These are phyloP conservation scores for Neocatenulostroma microsporum DNA, from an alignment of 2,329 filamentous ascomycete species.

Conservation along the genomic window DNA sequence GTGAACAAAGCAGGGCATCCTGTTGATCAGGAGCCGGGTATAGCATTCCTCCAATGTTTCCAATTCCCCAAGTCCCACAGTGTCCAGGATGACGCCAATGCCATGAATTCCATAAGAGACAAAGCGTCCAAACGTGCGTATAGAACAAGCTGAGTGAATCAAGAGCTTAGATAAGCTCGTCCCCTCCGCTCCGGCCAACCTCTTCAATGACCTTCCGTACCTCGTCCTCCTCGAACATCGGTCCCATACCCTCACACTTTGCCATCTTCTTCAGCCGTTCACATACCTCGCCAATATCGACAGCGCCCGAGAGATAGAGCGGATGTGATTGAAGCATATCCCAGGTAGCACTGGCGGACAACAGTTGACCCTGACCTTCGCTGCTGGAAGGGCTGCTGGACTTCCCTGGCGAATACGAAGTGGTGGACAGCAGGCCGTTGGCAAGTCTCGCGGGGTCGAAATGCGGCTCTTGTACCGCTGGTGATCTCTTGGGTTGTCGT, in stretches of 20 bases:
- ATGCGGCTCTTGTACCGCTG: slow-evolving; percentile 10
- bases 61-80: too few relatives aligned
- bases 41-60: too few relatives aligned
- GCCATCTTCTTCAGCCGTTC: slow-evolving; percentile 67
- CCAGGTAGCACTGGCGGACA: slow-evolving; percentile 76
- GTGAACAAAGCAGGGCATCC: too few relatives aligned
- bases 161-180: slow-evolving; percentile 59
- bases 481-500: slow-evolving; percentile 11
- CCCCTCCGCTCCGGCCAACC: slow-evolving; percentile 67
- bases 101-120: too few relatives aligned
- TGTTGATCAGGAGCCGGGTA: too few relatives aligned
- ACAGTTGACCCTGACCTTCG: slow-evolving; percentile 62
- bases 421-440: slow-evolving; percentile 16
- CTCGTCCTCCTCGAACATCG: slow-evolving; percentile 73
- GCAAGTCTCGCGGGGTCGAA: slow-evolving; percentile 14
- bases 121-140: too few relatives aligned
- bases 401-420: slow-evolving; percentile 11
- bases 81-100: too few relatives aligned
- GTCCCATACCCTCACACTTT: slow-evolving; percentile 75
- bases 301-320: slow-evolving; percentile 64
- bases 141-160: too few relatives aligned
- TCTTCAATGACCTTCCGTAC: slow-evolving; percentile 69
- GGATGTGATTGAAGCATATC: slow-evolving; percentile 78
- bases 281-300: slow-evolving; percentile 75
- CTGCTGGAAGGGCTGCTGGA: slow-evolving; percentile 10